Percentiles rank a stretch among this genome's conserved stretches.
Conservation (phyloP, 2,329 filamentous ascomycete species). For the Cladosporium sp. region DNA sequence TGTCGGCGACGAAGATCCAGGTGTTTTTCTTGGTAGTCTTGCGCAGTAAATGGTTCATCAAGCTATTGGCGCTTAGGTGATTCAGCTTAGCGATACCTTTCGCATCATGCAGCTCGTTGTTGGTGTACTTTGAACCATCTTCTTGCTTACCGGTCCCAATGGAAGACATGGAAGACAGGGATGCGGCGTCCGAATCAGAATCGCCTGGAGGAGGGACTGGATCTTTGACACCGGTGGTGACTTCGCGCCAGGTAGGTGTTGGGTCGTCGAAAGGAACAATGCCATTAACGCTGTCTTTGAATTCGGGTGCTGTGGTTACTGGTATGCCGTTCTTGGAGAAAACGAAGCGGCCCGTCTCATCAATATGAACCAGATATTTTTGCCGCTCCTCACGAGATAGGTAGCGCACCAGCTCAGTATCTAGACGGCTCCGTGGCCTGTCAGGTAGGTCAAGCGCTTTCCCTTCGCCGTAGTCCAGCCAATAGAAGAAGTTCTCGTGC, state of each 20-base stretch:
- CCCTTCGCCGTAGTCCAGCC: conserved; percentile 81
- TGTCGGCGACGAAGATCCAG: conserved; percentile 92
- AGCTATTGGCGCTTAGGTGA: conserved; percentile 65
- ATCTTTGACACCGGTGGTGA: conserved; percentile 28
- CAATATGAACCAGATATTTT: conserved; percentile 75
- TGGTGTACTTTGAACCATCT: conserved; percentile 61
- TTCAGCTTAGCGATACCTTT: conserved; percentile 59
- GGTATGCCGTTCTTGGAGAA: conserved; percentile 79
- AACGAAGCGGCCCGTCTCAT: conserved; percentile 68
- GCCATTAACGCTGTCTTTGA: conserved; percentile 72
- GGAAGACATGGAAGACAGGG: conserved; percentile 31
- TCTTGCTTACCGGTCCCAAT: conserved; percentile 54
- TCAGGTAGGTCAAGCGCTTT: conserved; percentile 63
- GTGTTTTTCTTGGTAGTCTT: conserved; percentile 80
- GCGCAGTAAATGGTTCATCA: conserved; percentile 74
- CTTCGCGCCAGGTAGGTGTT: conserved; percentile 39
- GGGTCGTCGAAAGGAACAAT: conserved; percentile 44
- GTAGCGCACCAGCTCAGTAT: conserved; percentile 77
- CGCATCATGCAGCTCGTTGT: conserved; percentile 57
- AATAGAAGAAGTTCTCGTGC: conserved; percentile 88
- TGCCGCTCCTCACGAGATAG: conserved; percentile 76
- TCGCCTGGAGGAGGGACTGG: conserved; percentile 20
- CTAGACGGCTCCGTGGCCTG: conserved; percentile 70
- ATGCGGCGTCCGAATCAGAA: conserved; percentile 20
- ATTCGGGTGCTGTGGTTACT: conserved; percentile 72